Base-by-base conservation (phyloP, 495 filamentous ascomycete genomes). In the Penicillium pulvis region DNA sequence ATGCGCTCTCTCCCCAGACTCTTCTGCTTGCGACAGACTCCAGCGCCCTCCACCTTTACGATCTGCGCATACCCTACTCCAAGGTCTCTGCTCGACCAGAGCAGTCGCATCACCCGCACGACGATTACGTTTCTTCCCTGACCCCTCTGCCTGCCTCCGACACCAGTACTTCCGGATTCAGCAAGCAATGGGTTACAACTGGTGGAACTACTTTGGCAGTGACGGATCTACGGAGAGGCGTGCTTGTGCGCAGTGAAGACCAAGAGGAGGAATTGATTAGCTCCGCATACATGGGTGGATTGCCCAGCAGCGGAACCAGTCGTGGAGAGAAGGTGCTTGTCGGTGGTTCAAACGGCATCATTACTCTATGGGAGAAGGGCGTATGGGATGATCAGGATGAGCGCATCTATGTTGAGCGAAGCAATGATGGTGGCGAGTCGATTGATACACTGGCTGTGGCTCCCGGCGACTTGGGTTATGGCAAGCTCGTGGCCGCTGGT, bases 361-460 rank as follows among this genome's bases (percentile, higher is more conserved):
- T 97, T 59, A 95, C 93, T 10, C 77, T 97, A 2, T 98, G 94
- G 94, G 92, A 98, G 65, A 88, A 85, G 61, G 94, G 93, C 1
- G 82, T 86, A 1, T 98, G 94, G 93, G 92, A 96, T 64, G 93
- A 96, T 72, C 91, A 96, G 70, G 90, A 94, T 60, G 91, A 96
- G 70, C 83, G 91, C 5, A 86, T 98, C 57, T 83, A 88, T 48
- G 81, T 97, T 9, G 81, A 87, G 53, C 72, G 79, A 19, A 73
- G 72, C 20, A 66, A 63, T 8, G 82, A 75, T 17, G 87, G 82
- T 31, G 81, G 80, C 24, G 91, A 93, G 61, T 86, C 86, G 44
- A 68, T 95, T 39, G 92, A 96, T 68, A 79, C 83, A 19, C 73
- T 95, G 64, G 76, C 85, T 3, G 73, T 84, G 19, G 76, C 89